Evolutionary conservation across 208 protist species (phyloP), one percentile per base, ranked within the genome.

Genomic region (Endotrypanum monterogeii): DNA sequence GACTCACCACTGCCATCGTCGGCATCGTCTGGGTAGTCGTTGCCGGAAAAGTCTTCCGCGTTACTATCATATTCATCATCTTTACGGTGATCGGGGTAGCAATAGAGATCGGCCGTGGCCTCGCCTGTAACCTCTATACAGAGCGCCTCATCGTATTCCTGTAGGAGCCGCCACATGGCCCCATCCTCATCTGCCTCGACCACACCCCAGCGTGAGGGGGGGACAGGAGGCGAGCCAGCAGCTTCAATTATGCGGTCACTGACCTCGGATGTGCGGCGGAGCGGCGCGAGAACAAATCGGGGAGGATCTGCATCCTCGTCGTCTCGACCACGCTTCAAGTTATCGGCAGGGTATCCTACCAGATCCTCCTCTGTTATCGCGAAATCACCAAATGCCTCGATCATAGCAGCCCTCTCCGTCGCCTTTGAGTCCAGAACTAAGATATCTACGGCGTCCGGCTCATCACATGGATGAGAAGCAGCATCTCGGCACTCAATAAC

Each of bases 41-140:
- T 97, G 25, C 79, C 86, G 14, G 85, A 91, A 67, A 88, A 90
- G 70, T 97, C 93, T 71, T 94, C 93, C 2, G 93, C 93, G 60
- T 97, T 97, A 78, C 93, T 97, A 79, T 97, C 93, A 74, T 95
- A 95, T 71, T 97, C 93, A 67, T 97, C 93, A 62, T 94, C 93
- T 50, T 91, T 91, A 63, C 92, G 84, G 78, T 97, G 92, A 68
- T 97, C 92, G 4, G 84, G 83, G 80, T 95, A 97, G 48, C 87
- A 68, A 81, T 97, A 97, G 65, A 94, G 79, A 55, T 91, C 89
- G 32, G 80, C 81, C 41, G 85, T 71, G 35, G 69, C 70, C 2
- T 89, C 84, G 16, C 83, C 79, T 12, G 37, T 68, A 30, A 57
- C 35, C 39, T 87, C 82, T 20, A 80, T 61, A 67, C 71, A 85